A percentile compares a stretch with the other conserved stretches of the same genome.
phyloP scores from a whole-genome alignment of 2,329 filamentous ascomycete species.

The Apiospora koreana region DNA sequence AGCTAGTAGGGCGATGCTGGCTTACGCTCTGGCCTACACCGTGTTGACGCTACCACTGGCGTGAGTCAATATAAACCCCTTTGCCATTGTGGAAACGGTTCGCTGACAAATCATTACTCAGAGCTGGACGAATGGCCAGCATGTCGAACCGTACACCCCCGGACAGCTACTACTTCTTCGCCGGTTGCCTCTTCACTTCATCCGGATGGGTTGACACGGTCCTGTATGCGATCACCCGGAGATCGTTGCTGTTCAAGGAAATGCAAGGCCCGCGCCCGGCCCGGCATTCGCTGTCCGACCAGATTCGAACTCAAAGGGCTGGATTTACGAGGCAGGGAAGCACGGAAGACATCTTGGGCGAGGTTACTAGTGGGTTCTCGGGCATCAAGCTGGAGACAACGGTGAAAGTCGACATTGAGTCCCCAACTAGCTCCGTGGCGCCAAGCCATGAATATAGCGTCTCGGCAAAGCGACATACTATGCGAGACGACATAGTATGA shows the following conservation, averaged over 20 bases:
- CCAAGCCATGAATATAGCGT: neutral
- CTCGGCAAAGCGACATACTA: neutral
- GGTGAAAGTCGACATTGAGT: slow-evolving; percentile 27
- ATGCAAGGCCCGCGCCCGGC: slow-evolving; percentile 17
- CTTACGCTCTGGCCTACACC: slow-evolving; percentile 52
- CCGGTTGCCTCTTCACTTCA: slow-evolving; percentile 34
- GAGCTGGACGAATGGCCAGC: slow-evolving; percentile 48
- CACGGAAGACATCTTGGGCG: slow-evolving; percentile 25
- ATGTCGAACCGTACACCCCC: slow-evolving; percentile 43
- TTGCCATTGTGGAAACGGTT: neutral
- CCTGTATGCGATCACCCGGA: slow-evolving; percentile 42
- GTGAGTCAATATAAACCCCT: slow-evolving; percentile 19
- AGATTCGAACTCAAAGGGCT: neutral
- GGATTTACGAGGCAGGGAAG: slow-evolving; percentile 22
- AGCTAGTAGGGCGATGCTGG: slow-evolving; percentile 44
- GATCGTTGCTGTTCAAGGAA: slow-evolving; percentile 34
- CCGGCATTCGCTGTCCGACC: neutral
- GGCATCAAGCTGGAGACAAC: slow-evolving; percentile 28
- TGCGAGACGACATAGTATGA: neutral
- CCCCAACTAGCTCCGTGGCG: neutral
- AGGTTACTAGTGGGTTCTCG: slow-evolving; percentile 16
- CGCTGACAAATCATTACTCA: slow-evolving; percentile 13
- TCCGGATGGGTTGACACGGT: slow-evolving; percentile 45
- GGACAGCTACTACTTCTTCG: slow-evolving; percentile 36
- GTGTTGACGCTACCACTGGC: slow-evolving; percentile 52